Base-by-base conservation (phyloP, 805 yeast species). In the Ogataea trehalophila region DNA sequence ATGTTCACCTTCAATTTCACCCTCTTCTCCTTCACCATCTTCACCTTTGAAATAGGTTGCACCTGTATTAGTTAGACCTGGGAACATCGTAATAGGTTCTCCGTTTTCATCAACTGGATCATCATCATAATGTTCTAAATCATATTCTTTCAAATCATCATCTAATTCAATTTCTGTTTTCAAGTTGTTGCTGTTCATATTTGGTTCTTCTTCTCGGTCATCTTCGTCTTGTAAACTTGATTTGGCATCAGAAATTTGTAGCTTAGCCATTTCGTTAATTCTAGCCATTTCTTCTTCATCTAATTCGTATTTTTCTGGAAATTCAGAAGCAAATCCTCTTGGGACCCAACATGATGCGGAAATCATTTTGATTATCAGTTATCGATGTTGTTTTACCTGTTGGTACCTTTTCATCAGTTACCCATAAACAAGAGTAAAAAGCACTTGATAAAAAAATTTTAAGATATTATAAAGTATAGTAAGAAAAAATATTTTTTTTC, bases 311-410 rank as follows among this genome's bases (percentile, higher is more conserved):
- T 85, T 80, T 59, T 81, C 88, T 6, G 99, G 98, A 62, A 84
- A 87, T 66, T 91, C 97, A 36, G 95, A 79, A 29, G 99, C 95
- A 66, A 76, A 86, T 5, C 99, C 99, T 60, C 96, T 80, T 43
- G 98, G 97, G 22, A 92, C 96, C 98, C 99, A 94, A 44, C 83
- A 73, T 42, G 94, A 83, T 26, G 97, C 85, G 37, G 99, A 89
- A 54, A 92, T 85, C 96, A 91, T 90, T 33, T 15, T 34, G 31
- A 26, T 26, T 26, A 26, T 26, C 11, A 26, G 31, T 26, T 26
- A 26, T 26, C 31, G 7, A 26, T 26, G 31, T 9, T 11, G 31
- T 26, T 4, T 26, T 26, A 11, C 2, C 11, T 8, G 31, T 26
- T 26, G 8, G 4, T 3, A 26, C 31, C 31, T 26, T 26, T 11